Evolutionary conservation across 2,329 filamentous ascomycete genomes (phyloP).

Genomic region (Sporothrix pseudoabietina): DNA sequence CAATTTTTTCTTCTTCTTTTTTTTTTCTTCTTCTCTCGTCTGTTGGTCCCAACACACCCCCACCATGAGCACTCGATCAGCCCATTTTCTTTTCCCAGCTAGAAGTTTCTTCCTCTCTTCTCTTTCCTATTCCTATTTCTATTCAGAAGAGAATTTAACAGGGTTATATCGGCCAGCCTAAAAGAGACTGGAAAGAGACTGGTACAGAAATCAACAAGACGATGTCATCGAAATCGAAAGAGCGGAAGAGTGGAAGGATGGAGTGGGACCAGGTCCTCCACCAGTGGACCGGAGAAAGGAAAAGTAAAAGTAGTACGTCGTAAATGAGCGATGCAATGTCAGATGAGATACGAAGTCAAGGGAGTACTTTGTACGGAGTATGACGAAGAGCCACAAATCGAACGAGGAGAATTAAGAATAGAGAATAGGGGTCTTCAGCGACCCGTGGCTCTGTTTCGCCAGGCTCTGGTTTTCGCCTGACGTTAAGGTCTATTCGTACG

Average conservation of each 20-base stretch:
- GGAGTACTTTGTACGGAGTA: too few relatives aligned
- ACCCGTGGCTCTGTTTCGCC: not conserved
- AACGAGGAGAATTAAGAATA: not conserved
- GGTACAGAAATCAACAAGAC: not conserved
- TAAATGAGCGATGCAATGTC: not conserved
- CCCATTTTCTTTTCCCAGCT: constrained; percentile 20
- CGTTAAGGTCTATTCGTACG: not conserved
- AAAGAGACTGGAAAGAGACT: not conserved
- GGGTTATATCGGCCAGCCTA: not conserved
- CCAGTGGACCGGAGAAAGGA: too few relatives aligned
- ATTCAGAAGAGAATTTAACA: not conserved
- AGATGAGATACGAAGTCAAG: not conserved
- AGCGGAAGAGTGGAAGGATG: not conserved
- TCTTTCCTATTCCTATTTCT: constrained; percentile 16
- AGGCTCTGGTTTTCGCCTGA: not conserved
- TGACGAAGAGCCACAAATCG: not conserved
- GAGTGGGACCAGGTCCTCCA: too few relatives aligned
- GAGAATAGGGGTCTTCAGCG: not conserved
- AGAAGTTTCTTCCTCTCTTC: not conserved
- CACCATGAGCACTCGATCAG: constrained; percentile 27
- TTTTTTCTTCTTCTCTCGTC: not conserved
- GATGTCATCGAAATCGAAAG: not conserved
- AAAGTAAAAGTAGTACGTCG: too few relatives aligned
- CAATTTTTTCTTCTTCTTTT: not conserved
- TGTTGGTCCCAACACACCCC: constrained; percentile 18